Base-by-base conservation (phyloP, 495 filamentous ascomycete genomes). In the Elaphomyces granulatus region DNA sequence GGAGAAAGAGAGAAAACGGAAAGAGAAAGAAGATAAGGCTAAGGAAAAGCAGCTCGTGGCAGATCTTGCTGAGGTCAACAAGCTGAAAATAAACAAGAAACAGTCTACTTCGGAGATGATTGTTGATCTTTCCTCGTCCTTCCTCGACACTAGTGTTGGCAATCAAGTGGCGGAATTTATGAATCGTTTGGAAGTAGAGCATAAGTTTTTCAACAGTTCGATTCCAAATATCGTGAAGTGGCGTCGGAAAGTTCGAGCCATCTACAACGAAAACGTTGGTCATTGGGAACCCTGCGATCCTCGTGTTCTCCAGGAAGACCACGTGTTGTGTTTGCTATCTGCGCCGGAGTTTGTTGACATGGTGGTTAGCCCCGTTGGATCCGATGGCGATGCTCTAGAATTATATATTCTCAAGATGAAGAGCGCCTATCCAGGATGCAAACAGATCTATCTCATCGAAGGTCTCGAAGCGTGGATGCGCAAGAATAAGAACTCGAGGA, bases 71-170 rank as follows among this genome's bases (percentile, higher is more conserved):
- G 78, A 78, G 34, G 81, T 77, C 33, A 90, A 93, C 58, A 85
- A 77, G 50, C 60, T 79, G 2, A 78, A 75, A 37, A 79, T 73
- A 0, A 76, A 83, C 56, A 86, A 81, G 59, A 90, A 85, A 48
- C 67, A 78, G 12, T 78, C 82, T 0, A 71, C 72, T 0, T 72
- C 69, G 1, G 84, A 93, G 57, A 90, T 93, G 82, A 81, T 93
- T n/a, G 66, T 85, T 3, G 80, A 87, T 55, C 61, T 93, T 15
- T 70, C 82, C 1, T 58, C 50, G 6, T 65, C 65, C 8, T 54
- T 90, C 6, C 55, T 66, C 10, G 63, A 54, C 10, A 56, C 53
- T 4, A 66, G 55, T 20, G 52, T 77, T 17, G 67, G 59, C 3
- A 64, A 59, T 15, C 72, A 75, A 38, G 54, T 68, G 8, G 41